phyloP scores from a whole-genome alignment of 2,329 filamentous ascomycete genomes.

The Neoarthrinium moseri region DNA sequence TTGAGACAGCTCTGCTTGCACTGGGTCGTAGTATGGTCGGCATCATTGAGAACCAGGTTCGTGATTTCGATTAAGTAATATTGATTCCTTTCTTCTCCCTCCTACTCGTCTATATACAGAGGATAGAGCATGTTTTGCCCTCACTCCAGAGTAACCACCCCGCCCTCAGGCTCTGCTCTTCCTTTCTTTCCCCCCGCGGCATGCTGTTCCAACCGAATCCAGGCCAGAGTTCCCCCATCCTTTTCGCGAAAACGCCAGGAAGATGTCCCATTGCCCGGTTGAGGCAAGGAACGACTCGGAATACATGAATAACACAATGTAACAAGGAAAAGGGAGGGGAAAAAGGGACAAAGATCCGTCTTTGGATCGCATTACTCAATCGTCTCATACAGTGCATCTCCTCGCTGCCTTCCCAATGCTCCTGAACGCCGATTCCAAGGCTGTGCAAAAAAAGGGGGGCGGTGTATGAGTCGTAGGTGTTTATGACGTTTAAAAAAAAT shows the following conservation, averaged over 20 bases:
- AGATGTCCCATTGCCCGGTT: background rate
- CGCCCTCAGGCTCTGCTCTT: too few species aligned
- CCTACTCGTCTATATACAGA: background rate
- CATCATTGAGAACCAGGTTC: too few species aligned
- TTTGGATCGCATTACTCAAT: conserved; percentile 11
- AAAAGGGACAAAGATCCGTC: conserved; percentile 4
- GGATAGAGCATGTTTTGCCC: too few species aligned
- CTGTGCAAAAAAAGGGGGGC: background rate
- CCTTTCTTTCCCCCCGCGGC: too few species aligned
- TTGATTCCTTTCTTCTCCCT: background rate
- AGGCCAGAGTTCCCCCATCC: background rate
- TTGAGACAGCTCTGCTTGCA: too few species aligned
- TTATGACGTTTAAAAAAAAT: too few species aligned
- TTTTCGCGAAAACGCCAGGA: background rate
- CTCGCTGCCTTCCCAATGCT: conserved; percentile 12
- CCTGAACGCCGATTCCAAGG: conserved; percentile 5
- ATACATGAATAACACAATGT: background rate
- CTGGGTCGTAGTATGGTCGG: too few species aligned
- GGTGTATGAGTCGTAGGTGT: background rate
- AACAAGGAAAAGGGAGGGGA: conserved; percentile 1
- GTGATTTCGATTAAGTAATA: too few species aligned
- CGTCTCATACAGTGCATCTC: conserved; percentile 14
- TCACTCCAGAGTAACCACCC: too few species aligned
- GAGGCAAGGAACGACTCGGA: background rate
- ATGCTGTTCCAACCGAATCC: background rate